Evolutionary conservation across 257 asterid species (phyloP).

Genomic region (Schizonepeta tenuifolia): DNA sequence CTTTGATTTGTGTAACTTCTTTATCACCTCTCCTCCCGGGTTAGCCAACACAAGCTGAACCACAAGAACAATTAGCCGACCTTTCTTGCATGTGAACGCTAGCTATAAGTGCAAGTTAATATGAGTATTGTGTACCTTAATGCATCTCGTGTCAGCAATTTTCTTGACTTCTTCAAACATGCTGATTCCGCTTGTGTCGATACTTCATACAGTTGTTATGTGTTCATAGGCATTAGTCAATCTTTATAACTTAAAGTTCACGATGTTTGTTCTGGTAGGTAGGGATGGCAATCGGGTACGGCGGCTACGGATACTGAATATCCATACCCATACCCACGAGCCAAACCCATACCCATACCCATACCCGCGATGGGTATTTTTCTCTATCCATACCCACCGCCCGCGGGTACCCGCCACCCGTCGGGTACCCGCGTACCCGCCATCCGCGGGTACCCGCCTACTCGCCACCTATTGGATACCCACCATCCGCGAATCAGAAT

Average conservation of each 20-base stretch:
- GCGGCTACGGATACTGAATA: too few relatives aligned
- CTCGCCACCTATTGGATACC: too few relatives aligned
- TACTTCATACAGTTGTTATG: constrained; percentile 67
- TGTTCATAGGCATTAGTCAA: constrained; percentile 28
- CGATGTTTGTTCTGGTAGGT: background rate
- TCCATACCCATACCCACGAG: too few relatives aligned
- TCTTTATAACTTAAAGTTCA: background rate
- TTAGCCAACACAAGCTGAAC: constrained; percentile 65
- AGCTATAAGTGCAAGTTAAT: background rate
- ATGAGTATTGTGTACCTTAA: constrained; percentile 47
- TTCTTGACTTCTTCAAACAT: constrained; percentile 71
- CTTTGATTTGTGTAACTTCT: constrained; percentile 65
- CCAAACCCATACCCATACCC: too few relatives aligned
- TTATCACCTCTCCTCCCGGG: constrained; percentile 82
- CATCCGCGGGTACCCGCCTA: too few relatives aligned
- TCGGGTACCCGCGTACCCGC: too few relatives aligned
- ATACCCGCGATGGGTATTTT: too few relatives aligned
- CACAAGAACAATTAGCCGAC: constrained; percentile 17
- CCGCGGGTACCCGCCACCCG: too few relatives aligned
- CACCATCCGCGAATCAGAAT: too few relatives aligned
- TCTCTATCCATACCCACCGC: too few relatives aligned
- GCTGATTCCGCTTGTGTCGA: constrained; percentile 73
- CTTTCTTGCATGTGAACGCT: constrained; percentile 3
- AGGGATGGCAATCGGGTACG: too few relatives aligned
- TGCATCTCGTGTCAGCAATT: constrained; percentile 50